These are phyloP conservation scores for Beta macrorhiza DNA, from an alignment of 179 eudicot species.

Conservation along the genomic window DNA sequence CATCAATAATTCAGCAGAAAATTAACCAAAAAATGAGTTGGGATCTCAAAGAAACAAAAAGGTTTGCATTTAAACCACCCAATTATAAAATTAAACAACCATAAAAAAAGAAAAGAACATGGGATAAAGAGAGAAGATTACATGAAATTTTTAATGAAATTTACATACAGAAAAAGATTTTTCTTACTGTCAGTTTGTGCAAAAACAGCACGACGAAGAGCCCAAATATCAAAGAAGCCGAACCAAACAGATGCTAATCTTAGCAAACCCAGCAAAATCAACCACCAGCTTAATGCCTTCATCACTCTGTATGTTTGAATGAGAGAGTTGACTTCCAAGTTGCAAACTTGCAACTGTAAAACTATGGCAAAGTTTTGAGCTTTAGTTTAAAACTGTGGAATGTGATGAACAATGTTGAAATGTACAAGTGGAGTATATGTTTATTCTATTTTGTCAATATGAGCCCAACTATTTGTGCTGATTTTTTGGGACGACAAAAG, in stretches of 20 bases:
- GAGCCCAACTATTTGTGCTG: no score
- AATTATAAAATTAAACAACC: background rate
- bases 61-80: conserved; percentile 12
- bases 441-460: no score
- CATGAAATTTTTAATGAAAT: background rate
- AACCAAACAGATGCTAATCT: conserved; percentile 92
- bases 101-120: background rate
- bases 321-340: no score
- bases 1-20: conserved; percentile 20
- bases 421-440: no score
- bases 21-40: background rate
- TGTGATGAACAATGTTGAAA: no score
- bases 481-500: no score
- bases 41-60: conserved; percentile 23
- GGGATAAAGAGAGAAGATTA: background rate
- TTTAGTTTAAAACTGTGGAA: no score
- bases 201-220: conserved; percentile 90
- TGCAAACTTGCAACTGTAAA: no score
- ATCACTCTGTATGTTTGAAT: background rate
- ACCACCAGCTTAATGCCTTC: conserved; percentile 69
- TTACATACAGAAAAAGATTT: background rate
- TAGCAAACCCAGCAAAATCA: conserved; percentile 78
- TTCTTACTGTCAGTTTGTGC: conserved; percentile 63
- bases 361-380: no score
- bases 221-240: conserved; percentile 94